Evolutionary conservation across 1,139 yeast species (phyloP).

Genomic region (Yamadazyma atmosphaerica): DNA sequence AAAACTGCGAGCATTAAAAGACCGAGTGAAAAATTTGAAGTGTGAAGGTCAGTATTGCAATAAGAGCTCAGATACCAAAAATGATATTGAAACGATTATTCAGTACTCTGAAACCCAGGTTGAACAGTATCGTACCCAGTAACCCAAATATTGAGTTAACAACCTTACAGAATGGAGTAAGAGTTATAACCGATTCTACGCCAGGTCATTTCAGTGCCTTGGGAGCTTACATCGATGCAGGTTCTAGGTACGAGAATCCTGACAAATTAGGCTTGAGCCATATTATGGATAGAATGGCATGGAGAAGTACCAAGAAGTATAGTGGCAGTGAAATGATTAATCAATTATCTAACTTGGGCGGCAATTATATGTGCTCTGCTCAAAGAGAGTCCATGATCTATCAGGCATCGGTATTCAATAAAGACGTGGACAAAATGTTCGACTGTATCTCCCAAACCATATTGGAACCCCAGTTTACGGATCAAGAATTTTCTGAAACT

Average conservation of each 20-base stretch:
- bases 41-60: background rate
- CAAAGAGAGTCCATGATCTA: constrained; percentile 90
- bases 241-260: constrained; percentile 74
- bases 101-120: constrained; percentile 11
- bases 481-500: constrained; percentile 73
- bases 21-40: constrained; percentile 2
- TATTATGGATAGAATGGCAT: constrained; percentile 81
- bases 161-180: constrained; percentile 71
- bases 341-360: constrained; percentile 78
- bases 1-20: background rate
- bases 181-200: constrained; percentile 80
- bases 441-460: constrained; percentile 80
- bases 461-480: constrained; percentile 63
- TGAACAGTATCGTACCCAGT: constrained; percentile 5
- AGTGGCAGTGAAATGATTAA: constrained; percentile 74
- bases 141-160: constrained; percentile 42
- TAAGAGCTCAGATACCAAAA: background rate
- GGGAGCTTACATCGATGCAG: constrained; percentile 89
- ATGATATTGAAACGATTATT: constrained; percentile 13
- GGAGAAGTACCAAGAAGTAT: constrained; percentile 69
- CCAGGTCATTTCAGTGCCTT: constrained; percentile 92
- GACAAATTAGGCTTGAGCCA: constrained; percentile 73
- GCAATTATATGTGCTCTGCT: constrained; percentile 92
- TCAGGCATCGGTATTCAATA: constrained; percentile 91
- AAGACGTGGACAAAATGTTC: constrained; percentile 82